Base-by-base conservation (phyloP, 2,329 filamentous ascomycete genomes). In the Phialemoniopsis sp. region DNA sequence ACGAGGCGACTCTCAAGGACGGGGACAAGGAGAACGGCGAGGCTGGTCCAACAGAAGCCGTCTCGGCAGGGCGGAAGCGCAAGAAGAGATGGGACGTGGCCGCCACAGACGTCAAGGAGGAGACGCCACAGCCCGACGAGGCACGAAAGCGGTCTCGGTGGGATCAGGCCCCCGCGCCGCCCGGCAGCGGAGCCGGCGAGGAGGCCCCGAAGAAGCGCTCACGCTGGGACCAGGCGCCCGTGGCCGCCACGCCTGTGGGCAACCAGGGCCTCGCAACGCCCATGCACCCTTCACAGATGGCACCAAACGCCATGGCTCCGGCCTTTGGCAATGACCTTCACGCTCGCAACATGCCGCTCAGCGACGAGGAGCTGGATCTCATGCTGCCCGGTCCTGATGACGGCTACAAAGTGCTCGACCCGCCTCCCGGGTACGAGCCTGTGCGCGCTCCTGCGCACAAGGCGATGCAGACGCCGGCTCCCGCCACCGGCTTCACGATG, bases 1-100 rank as follows among this genome's bases (percentile, higher is more conserved):
- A 90, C 57, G 67, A 82, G 57, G 78, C 90, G 18, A 89, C 80
- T 6, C 74, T 97, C n/a, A 82, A 84, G 53, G 76, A 86, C 37
- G 73, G 83, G 36, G 82, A 64, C 36, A 86, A 89, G 59, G 86
- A 90, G 57, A 87, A 85, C 46, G 73, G 71, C 32, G 85, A 90
- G 38, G 74, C 78, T 44, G 84, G 82, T 34, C 76, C 85, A 37
- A 76, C 86, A 36, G 78, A 85, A 52, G 71, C 75, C 46, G 76
- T 74, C 35, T 65, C 74, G 8, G 69, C 78, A 17, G 78, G 81
- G 28, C 78, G 84, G 44, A 93, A 93, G 74, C 81, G 90, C 56
- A 96, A 95, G 76, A 89, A 94, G 73, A 81, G 93, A 63, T 98
- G 93, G 93, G 91, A 96, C 62, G 82, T 90, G 14, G 67, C 74